phyloP scores from a whole-genome alignment of 1,139 yeast species.

The Chernovozyma aurita region DNA sequence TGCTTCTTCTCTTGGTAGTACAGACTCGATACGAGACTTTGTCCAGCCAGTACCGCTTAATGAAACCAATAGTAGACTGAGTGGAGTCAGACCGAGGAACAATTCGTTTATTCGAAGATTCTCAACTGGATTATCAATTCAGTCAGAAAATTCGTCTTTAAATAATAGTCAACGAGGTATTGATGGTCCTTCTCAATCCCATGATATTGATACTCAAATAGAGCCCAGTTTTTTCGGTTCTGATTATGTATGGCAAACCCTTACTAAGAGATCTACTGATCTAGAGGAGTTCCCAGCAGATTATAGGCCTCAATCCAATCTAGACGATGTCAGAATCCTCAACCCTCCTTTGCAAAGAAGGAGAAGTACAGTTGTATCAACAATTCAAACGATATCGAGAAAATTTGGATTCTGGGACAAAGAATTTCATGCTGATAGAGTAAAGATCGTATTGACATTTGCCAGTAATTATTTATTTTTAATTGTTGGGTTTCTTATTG shows the following conservation, averaged over 20 bases:
- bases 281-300: slow-evolving; percentile 3
- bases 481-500: slow-evolving; percentile 19
- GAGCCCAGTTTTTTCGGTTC: not conserved
- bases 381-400: slow-evolving; percentile 14
- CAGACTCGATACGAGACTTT: not conserved
- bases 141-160: not conserved
- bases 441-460: slow-evolving; percentile 16
- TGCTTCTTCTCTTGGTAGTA: not conserved
- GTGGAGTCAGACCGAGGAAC: not conserved
- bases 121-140: slow-evolving; percentile 3
- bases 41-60: not conserved
- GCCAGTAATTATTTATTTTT: slow-evolving; percentile 20
- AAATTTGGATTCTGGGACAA: slow-evolving; percentile 28
- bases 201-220: not conserved
- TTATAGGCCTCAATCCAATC: not conserved
- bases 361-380: slow-evolving; percentile 17
- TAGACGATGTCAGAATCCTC: not conserved
- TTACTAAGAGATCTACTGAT: not conserved
- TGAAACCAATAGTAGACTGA: not conserved
- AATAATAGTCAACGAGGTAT: not conserved
- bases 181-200: not conserved
- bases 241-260: not conserved
- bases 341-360: not conserved
- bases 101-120: slow-evolving; percentile 2
- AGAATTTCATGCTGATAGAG: slow-evolving; percentile 20